phyloP scores from a whole-genome alignment of 1,139 yeast genomes.

The Taphrina populina region DNA sequence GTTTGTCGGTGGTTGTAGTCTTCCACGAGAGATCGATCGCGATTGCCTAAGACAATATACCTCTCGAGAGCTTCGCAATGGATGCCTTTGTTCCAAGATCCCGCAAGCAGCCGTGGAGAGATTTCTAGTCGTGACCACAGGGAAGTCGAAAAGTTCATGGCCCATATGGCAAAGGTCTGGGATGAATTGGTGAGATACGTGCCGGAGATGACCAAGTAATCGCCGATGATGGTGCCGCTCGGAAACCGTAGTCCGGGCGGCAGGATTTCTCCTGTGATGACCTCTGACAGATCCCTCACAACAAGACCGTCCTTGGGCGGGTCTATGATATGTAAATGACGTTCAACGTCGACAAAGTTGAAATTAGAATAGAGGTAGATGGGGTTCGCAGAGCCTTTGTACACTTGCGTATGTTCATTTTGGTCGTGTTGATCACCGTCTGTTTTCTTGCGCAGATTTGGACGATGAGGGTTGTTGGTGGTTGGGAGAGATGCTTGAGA shows the following conservation, averaged over 20 bases:
- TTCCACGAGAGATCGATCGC: slow-evolving; percentile 33
- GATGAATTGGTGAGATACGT: slow-evolving; percentile 32
- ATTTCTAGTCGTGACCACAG: slow-evolving; percentile 28
- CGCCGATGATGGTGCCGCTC: slow-evolving; percentile 38
- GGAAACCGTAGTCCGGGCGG: slow-evolving; percentile 41
- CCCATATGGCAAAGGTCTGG: slow-evolving; percentile 35
- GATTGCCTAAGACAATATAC: slow-evolving; percentile 34
- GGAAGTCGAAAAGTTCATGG: slow-evolving; percentile 12
- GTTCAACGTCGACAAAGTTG: slow-evolving; percentile 33
- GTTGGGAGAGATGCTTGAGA: neutral
- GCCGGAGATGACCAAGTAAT: slow-evolving; percentile 38
- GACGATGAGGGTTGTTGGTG: slow-evolving; percentile 5
- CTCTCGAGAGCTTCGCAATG: slow-evolving; percentile 20
- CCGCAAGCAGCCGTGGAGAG: slow-evolving; percentile 8
- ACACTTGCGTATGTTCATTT: neutral
- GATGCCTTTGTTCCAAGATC: slow-evolving; percentile 36
- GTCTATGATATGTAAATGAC: slow-evolving; percentile 18
- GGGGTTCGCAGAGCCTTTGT: slow-evolving; percentile 7
- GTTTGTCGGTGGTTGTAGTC: slow-evolving; percentile 37
- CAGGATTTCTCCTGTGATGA: slow-evolving; percentile 14
- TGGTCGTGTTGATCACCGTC: neutral
- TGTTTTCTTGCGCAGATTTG: slow-evolving; percentile 1
- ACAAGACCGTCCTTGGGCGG: neutral
- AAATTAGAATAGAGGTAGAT: slow-evolving; percentile 38
- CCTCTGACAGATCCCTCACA: slow-evolving; percentile 20